Evolutionary conservation across 805 yeast genomes (phyloP).

Genomic region (Hyphopichia homilentoma): DNA sequence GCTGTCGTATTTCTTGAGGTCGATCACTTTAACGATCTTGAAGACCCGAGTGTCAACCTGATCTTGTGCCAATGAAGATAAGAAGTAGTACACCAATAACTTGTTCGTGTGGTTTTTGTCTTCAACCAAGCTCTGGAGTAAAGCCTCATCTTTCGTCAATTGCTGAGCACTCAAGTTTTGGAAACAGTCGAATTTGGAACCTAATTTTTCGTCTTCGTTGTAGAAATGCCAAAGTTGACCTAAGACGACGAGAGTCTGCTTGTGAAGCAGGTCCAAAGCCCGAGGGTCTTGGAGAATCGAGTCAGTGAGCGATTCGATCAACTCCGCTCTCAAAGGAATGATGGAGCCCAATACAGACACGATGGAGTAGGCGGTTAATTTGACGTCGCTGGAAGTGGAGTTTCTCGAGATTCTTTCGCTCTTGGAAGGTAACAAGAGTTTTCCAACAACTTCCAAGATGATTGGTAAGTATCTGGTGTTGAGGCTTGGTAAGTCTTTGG

Average conservation of each 20-base stretch:
- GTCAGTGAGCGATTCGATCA: conserved; percentile 29
- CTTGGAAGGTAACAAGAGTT: conserved; percentile 42
- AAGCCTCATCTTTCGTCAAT: conserved; percentile 4
- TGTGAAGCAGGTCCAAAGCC: conserved; percentile 18
- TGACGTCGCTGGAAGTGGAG: conserved; percentile 48
- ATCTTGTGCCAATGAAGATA: conserved; percentile 16
- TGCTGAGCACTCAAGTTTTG: conserved; percentile 8
- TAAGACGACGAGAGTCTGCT: conserved; percentile 35
- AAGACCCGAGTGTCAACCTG: conserved; percentile 11
- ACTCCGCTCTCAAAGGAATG: conserved; percentile 46
- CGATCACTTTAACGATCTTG: conserved; percentile 20
- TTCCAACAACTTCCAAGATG: conserved; percentile 56
- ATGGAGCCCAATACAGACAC: conserved; percentile 75
- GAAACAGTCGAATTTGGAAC: conserved; percentile 14
- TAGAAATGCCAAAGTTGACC: conserved; percentile 37
- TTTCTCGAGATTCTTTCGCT: conserved; percentile 9
- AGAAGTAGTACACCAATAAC: conserved; percentile 26
- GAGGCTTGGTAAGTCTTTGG: conserved; percentile 41
- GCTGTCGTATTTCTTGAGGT: conserved; percentile 10
- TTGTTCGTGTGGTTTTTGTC: conserved; percentile 28
- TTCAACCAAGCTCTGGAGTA: conserved; percentile 10
- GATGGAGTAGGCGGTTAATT: conserved; percentile 79
- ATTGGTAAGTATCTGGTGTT: conserved; percentile 49
- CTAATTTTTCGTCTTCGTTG: conserved; percentile 4
- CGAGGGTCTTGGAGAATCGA: conserved; percentile 25